Base-by-base conservation (phyloP, 257 asterid species). In the Voacanga thouarsii region DNA sequence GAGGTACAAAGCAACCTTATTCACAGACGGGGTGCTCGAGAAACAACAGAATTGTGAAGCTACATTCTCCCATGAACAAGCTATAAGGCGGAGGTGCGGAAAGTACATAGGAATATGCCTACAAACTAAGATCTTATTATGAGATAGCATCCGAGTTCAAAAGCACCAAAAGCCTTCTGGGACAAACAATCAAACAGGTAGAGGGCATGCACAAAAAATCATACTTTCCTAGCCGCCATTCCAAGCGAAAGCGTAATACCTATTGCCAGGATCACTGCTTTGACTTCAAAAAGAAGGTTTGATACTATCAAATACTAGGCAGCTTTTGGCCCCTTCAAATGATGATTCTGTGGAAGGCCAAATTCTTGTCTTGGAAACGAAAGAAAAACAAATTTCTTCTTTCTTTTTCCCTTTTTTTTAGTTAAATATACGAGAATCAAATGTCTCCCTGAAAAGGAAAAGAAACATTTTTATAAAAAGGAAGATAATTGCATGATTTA, bases 1-100 rank as follows among this genome's bases (percentile, higher is more conserved):
- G 75, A 95, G 90, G 83, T 92, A 95, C 80, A 91, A 82, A 10
- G 83, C 81, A 44, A 93, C 92, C 87, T 87, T 95, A 85, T 90
- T 87, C 75, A 77, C 91, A 71, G 80, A 74, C 50, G 79, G 88
- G 59, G 88, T 28, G 44, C 81, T 69, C 12, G 87, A 83, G 81
- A 88, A 90, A 78, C 74, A 83, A 82, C 85, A 78, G 68, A 83
- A 69, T 84, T 86, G 91, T 11, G 24, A 82, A 45, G 86, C 37
- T 12, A 88, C 53, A 55, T 77, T 82, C 76, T 60, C 85, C 71
- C 82, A 55, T 30, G 78, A 53, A 80, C 72, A 30, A 5, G 74
- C 9, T 63, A 67, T 14, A 33, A 19, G 76, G 66, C 45, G 55
- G 37, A 82, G 49, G 15, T 71, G 71, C 8, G 64, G n/a, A 59